Conservation (phyloP, 2,329 filamentous ascomycete genomes). For the Tolypocladium ophioglossoides region DNA sequence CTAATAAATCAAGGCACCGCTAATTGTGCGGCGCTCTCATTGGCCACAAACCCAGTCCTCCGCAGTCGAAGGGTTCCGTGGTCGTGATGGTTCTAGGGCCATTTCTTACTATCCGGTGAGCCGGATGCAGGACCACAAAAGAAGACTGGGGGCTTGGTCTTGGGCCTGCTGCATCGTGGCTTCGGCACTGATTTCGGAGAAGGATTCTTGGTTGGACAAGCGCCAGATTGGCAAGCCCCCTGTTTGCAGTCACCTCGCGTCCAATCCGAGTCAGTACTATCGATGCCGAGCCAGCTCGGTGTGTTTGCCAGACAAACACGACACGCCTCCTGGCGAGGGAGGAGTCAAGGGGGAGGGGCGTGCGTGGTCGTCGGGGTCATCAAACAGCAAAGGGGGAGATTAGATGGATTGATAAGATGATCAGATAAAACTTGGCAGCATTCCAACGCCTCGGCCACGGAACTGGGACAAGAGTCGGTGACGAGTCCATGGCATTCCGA, state of each 20-base stretch:
- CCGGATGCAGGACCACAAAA: neutral
- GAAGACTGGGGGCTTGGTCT: neutral
- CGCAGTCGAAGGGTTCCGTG: no score
- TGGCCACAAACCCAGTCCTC: no score
- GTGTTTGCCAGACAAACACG: neutral
- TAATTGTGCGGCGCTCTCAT: no score
- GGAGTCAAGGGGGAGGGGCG: neutral
- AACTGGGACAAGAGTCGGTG: neutral
- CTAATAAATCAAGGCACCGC: no score
- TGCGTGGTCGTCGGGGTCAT: no score
- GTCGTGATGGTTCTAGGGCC: neutral
- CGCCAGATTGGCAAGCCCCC: neutral
- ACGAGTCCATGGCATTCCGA: neutral
- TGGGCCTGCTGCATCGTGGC: neutral
- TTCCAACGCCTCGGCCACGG: neutral
- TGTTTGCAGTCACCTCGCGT: neutral
- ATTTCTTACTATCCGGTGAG: neutral
- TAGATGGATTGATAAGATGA: slow-evolving; percentile 5
- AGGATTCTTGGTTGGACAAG: no score
- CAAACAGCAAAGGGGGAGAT: neutral
- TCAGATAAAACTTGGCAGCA: slow-evolving; percentile 2
- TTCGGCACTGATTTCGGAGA: no score
- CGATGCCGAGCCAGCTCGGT: neutral
- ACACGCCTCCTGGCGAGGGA: neutral
- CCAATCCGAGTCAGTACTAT: neutral